A percentile compares a stretch with the other conserved stretches of the same genome.
Evolutionary conservation across 805 yeast genomes (phyloP).

Genomic region (Cyberlindnera amylophila): DNA sequence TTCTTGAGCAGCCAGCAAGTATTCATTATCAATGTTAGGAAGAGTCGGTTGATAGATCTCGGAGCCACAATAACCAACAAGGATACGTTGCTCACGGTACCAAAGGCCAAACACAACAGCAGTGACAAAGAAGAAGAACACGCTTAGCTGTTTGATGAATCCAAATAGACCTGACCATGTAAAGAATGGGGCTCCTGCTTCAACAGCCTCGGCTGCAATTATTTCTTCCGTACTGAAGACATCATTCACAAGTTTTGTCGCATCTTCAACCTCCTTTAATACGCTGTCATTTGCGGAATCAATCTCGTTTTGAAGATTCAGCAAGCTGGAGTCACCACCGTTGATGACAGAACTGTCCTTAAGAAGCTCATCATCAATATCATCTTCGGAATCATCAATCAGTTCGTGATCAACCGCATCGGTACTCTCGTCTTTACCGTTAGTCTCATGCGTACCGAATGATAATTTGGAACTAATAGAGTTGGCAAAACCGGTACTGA

Average conservation of each 20-base stretch:
- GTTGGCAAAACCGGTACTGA: conserved; percentile 35
- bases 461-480: conserved; percentile 13
- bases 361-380: conserved; percentile 4
- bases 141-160: conserved; percentile 24
- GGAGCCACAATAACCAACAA: conserved; percentile 73
- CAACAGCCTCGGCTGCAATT: conserved; percentile 7
- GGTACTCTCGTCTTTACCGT: too few relatives aligned
- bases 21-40: conserved; percentile 27
- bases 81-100: conserved; percentile 60
- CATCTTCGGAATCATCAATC: conserved; percentile 10
- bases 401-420: conserved; percentile 11
- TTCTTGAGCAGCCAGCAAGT: conserved; percentile 37
- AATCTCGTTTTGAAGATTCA: conserved; percentile 24
- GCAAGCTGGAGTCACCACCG: conserved; percentile 17
- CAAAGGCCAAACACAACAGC: conserved; percentile 44
- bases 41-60: conserved; percentile 47
- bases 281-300: conserved; percentile 22
- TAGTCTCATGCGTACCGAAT: not conserved
- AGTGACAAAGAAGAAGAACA: conserved; percentile 36
- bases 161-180: conserved; percentile 12
- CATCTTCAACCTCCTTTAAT: conserved; percentile 28
- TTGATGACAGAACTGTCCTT: not conserved
- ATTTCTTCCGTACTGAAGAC: conserved; percentile 13
- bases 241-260: conserved; percentile 24
- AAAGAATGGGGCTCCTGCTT: conserved; percentile 2